Base-by-base conservation (phyloP, 2,329 filamentous ascomycete genomes). In the Botryosphaeria dothidea region DNA sequence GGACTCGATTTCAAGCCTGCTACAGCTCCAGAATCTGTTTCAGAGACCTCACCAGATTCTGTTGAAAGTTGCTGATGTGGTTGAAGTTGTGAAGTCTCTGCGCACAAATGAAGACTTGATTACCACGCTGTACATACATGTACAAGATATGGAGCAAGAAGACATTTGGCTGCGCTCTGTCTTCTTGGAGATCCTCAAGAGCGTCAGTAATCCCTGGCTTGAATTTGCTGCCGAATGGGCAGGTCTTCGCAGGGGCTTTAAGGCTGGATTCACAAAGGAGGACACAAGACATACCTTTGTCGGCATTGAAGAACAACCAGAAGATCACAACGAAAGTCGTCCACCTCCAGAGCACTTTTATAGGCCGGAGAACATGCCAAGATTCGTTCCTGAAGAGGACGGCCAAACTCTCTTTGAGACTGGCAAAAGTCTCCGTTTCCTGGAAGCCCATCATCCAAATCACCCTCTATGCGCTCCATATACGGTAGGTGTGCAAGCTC, bases 371-470 rank as follows among this genome's bases (percentile, higher is more conserved):
- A 85, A 86, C 67, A 87, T 95, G 78, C 92, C 92, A 0, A 81
- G 83, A 1, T 95, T 95, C 69, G 82, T 96, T 49, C 85, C 88
- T 0, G 75, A 81, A 4, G 91, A 95, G 65, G 85, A 93, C 68
- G 88, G 87, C 3, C 83, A 85, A 58, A 80, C 83, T 4, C 86
- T 95, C n/a, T 93, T 94, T 68, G 92, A 96, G 73, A 90, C 89
- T 3, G 92, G 92, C 3, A 86, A 85, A 70, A 94, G 90, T 73
- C 77, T 96, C 54, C 86, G 90, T 7, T 88, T 95, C 62, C 81
- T 96, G 54, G 86, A 88, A 69, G 80, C 82, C 23, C 87, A 90
- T 69, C 90, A 95, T 72, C 85, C 91, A 4, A 81, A 88, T 1
- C 91, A 96, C 72, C 87, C 89, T 0, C 79, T 95, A 46, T 85